Conservation (phyloP, 495 filamentous ascomycete species). For the Podospora tetraspora region DNA sequence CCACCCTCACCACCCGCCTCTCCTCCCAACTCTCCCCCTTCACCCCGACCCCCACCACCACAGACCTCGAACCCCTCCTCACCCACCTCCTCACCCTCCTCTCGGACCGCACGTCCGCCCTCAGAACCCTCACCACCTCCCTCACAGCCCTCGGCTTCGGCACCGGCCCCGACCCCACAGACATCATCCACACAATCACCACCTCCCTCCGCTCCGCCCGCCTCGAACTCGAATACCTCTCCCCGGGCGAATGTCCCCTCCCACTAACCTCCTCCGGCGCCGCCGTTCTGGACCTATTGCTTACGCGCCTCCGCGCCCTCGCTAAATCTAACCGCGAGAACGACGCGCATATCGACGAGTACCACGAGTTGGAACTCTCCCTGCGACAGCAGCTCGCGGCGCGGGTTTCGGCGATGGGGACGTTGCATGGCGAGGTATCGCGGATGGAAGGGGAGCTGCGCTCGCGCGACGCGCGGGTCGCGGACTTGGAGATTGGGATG, state of each 20-base stretch:
- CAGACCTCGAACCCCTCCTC: constrained; percentile 34
- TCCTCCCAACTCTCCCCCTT: constrained; percentile 27
- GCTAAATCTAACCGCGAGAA: constrained; percentile 44
- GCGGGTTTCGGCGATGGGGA: constrained; percentile 38
- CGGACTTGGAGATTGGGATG: constrained; percentile 54
- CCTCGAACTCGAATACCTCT: constrained; percentile 59
- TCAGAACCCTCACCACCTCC: constrained; percentile 29
- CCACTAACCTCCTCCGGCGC: constrained; percentile 43
- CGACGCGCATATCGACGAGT: constrained; percentile 54
- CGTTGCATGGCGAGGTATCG: constrained; percentile 39
- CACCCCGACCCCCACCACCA: background rate
- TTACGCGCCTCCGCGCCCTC: constrained; percentile 39
- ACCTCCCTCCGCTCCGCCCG: constrained; percentile 58
- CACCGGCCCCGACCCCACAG: constrained; percentile 36
- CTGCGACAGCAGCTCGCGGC: constrained; percentile 46
- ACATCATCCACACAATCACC: constrained; percentile 49
- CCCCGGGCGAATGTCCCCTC: constrained; percentile 55
- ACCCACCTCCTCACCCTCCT: constrained; percentile 31
- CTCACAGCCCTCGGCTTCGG: constrained; percentile 53
- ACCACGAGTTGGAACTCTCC: constrained; percentile 42
- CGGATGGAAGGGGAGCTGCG: constrained; percentile 38
- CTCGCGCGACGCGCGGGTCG: constrained; percentile 37
- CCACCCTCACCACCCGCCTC: constrained; percentile 29
- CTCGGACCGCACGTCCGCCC: constrained; percentile 36
- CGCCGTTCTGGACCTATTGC: constrained; percentile 42